Base-by-base conservation (phyloP, 2,329 filamentous ascomycete genomes). In the Talaromyces sp. region DNA sequence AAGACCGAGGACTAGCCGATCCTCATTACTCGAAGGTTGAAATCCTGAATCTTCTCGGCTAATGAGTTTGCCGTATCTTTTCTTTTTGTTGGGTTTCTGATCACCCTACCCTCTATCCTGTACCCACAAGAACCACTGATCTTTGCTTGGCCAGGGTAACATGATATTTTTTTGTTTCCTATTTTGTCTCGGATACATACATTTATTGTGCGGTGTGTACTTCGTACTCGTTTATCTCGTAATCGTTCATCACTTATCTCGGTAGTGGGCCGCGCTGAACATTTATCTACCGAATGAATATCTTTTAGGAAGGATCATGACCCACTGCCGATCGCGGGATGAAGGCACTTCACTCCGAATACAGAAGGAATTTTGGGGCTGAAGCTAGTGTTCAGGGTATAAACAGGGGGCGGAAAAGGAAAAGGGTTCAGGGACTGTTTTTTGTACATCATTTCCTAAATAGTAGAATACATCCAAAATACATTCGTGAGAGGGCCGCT, bases 381-480 rank as follows among this genome's bases (percentile, higher is more conserved):
- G 24, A 27, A 27, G 24, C 9, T n/a, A n/a, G n/a, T n/a, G n/a
- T 20, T 17, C 40, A 42, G 8, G 24, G 11, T 16, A 2, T 3
- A 1, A 42, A 10, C 22, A 16, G 27, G 27, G 3, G 22, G 11
- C 22, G 3, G 17, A 30, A 16, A 35, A 16, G 11, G 14, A 29
- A 17, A 11, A 42, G 10, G 24, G 13, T 42, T 9, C 16, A 20
- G 3, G 40, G 14, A 42, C 24, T 27, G 5, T 7, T 42, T 42
- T 42, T 42, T 42, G 9, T 42, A 42, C 40, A 42, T 42, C 27
- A 42, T 14, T 22, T 42, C 27, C 40, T 22, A 10, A 27, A 42
- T n/a, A 42, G 40, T n/a, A 19, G 16, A 19, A 42, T 42, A 42
- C 40, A 42, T 42, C 19, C 37, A n/a, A 39, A 42, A 42, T 42